Evolutionary conservation across 768 basidiomycete species (phyloP).

Genomic region (Agaricus subrufescens): DNA sequence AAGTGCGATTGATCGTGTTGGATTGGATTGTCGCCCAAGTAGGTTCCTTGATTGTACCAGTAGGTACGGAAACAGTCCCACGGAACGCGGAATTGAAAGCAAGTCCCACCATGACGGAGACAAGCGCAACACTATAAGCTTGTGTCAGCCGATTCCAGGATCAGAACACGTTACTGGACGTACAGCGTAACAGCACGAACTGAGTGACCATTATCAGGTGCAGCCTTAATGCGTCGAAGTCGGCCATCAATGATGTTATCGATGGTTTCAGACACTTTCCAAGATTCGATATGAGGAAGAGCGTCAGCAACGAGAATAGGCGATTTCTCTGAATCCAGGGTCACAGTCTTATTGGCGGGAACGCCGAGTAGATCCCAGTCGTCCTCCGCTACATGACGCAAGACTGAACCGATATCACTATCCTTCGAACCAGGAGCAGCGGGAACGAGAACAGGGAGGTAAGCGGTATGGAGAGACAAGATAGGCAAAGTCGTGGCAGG

Average conservation of each 20-base stretch:
- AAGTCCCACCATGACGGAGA: conserved; percentile 65
- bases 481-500: conserved; percentile 41
- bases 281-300: conserved; percentile 36
- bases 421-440: conserved; percentile 15
- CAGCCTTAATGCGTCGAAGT: conserved; percentile 34
- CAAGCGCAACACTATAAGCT: conserved; percentile 52
- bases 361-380: conserved; percentile 41
- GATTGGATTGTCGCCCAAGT: conserved; percentile 36
- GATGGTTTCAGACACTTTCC: conserved; percentile 39
- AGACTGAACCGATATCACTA: conserved; percentile 17
- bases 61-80: conserved; percentile 28
- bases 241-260: conserved; percentile 34
- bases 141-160: conserved; percentile 9
- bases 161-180: conserved; percentile 20
- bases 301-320: conserved; percentile 44
- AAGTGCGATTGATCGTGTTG: conserved; percentile 31
- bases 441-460: conserved; percentile 55
- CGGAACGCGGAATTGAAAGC: conserved; percentile 49
- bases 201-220: conserved; percentile 41
- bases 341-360: conserved; percentile 34
- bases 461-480: conserved; percentile 36
- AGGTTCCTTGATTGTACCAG: conserved; percentile 25
- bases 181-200: conserved; percentile 65
- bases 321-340: conserved; percentile 28
- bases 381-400: conserved; percentile 29